Conservation (phyloP, 495 filamentous ascomycete genomes). For the Talaromyces thailandensis region DNA sequence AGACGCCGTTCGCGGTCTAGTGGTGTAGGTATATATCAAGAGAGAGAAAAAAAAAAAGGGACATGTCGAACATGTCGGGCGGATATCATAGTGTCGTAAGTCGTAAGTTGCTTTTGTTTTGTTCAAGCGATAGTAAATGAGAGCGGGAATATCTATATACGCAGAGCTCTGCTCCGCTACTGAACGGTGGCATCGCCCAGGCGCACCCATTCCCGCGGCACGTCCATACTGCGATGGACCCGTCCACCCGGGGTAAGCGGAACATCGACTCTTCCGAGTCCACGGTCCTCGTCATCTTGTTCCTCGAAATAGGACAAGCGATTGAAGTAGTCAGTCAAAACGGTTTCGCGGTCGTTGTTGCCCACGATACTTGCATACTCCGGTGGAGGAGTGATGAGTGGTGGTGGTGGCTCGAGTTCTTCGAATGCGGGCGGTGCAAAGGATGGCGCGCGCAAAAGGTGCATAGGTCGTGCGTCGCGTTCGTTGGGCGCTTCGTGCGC, state of each 20-base stretch:
- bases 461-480: conserved; percentile 57
- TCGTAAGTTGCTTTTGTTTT: background rate
- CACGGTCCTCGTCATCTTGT: conserved; percentile 43
- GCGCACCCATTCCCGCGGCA: conserved; percentile 44
- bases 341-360: conserved; percentile 62
- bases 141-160: background rate
- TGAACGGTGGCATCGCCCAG: conserved; percentile 30
- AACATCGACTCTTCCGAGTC: conserved; percentile 47
- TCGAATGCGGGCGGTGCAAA: conserved; percentile 90
- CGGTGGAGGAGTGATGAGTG: conserved; percentile 76
- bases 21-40: background rate
- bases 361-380: conserved; percentile 82
- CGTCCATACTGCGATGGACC: conserved; percentile 61
- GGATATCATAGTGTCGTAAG: background rate
- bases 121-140: background rate
- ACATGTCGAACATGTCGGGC: background rate
- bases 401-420: conserved; percentile 77
- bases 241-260: conserved; percentile 63
- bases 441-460: conserved; percentile 78
- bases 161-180: conserved; percentile 3
- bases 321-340: conserved; percentile 83
- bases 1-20: background rate
- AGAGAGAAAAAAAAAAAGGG: background rate
- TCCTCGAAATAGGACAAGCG: conserved; percentile 53
- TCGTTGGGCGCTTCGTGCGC: conserved; percentile 27